A percentile compares a stretch with the other conserved stretches of the same genome.
Evolutionary conservation across 2,329 filamentous ascomycete species (phyloP).

Genomic region (Capronia americana): DNA sequence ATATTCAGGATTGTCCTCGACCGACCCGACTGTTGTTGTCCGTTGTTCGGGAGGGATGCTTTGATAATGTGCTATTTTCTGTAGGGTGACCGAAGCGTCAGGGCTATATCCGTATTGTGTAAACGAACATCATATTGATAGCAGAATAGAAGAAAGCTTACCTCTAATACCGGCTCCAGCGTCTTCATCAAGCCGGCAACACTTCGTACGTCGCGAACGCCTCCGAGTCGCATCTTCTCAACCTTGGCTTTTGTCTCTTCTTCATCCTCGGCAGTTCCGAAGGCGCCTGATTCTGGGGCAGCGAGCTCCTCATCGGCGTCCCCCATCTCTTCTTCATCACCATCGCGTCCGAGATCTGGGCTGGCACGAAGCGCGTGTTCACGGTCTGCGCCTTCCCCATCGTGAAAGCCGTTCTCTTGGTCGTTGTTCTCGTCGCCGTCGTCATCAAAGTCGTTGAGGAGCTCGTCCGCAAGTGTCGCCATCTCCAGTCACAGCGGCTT

Average conservation of each 20-base stretch:
- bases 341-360: slow-evolving; percentile 46
- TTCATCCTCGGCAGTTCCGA: slow-evolving; percentile 67
- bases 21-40: slow-evolving; percentile 74
- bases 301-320: slow-evolving; percentile 41
- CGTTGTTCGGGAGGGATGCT: slow-evolving; percentile 69
- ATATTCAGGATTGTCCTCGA: slow-evolving; percentile 93
- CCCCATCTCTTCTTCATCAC: slow-evolving; percentile 42
- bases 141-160: slow-evolving; percentile 58
- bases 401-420: slow-evolving; percentile 57
- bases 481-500: slow-evolving; percentile 54
- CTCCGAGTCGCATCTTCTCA: slow-evolving; percentile 79
- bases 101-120: slow-evolving; percentile 66
- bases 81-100: slow-evolving; percentile 65
- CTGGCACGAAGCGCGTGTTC: slow-evolving; percentile 40
- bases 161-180: slow-evolving; percentile 80
- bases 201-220: slow-evolving; percentile 77
- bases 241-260: slow-evolving; percentile 77
- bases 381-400: slow-evolving; percentile 47
- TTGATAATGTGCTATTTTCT: slow-evolving; percentile 84
- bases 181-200: slow-evolving; percentile 82
- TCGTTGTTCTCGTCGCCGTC: slow-evolving; percentile 77
- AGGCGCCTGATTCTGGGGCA: slow-evolving; percentile 56
- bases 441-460: slow-evolving; percentile 90
- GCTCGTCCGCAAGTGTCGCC: slow-evolving; percentile 90
- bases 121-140: slow-evolving; percentile 57